Conservation (phyloP, 2,329 filamentous ascomycete species). For the Sporothrix brasiliensis region DNA sequence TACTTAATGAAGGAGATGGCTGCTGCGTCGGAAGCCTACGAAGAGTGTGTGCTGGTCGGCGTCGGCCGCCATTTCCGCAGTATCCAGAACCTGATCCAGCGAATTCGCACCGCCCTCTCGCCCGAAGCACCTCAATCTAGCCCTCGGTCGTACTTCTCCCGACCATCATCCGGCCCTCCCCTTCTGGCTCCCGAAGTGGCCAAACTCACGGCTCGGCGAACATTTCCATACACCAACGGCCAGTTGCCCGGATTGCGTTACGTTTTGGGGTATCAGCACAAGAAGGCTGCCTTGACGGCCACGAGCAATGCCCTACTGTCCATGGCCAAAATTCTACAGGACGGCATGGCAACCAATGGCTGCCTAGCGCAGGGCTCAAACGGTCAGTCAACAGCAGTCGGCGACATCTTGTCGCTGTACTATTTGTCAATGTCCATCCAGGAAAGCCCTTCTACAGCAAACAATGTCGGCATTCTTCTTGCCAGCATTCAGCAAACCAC, state of each 20-base stretch:
- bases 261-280: slow-evolving; percentile 70
- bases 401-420: slow-evolving; percentile 91
- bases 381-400: slow-evolving; percentile 72
- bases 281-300: slow-evolving; percentile 81
- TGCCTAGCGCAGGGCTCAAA: slow-evolving; percentile 53
- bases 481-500: slow-evolving; percentile 79
- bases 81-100: slow-evolving; percentile 76
- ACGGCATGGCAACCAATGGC: slow-evolving; percentile 80
- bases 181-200: slow-evolving; percentile 83
- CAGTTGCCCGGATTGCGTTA: slow-evolving; percentile 78
- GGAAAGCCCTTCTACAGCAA: slow-evolving; percentile 94
- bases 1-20: slow-evolving; percentile 84
- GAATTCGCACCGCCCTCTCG: slow-evolving; percentile 72
- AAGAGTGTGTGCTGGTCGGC: slow-evolving; percentile 90
- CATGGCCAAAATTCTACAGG: slow-evolving; percentile 95
- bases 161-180: slow-evolving; percentile 61
- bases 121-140: slow-evolving; percentile 43
- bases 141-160: slow-evolving; percentile 32
- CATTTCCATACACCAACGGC: slow-evolving; percentile 72
- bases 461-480: slow-evolving; percentile 96
- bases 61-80: slow-evolving; percentile 69
- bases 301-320: slow-evolving; percentile 95
- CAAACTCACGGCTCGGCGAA: slow-evolving; percentile 76
- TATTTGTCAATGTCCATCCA: slow-evolving; percentile 93
- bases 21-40: slow-evolving; percentile 83